Evolutionary conservation across 208 protist genomes (phyloP), one percentile per base, ranked within the genome.

Genomic region (Crithidia thermophila): DNA sequence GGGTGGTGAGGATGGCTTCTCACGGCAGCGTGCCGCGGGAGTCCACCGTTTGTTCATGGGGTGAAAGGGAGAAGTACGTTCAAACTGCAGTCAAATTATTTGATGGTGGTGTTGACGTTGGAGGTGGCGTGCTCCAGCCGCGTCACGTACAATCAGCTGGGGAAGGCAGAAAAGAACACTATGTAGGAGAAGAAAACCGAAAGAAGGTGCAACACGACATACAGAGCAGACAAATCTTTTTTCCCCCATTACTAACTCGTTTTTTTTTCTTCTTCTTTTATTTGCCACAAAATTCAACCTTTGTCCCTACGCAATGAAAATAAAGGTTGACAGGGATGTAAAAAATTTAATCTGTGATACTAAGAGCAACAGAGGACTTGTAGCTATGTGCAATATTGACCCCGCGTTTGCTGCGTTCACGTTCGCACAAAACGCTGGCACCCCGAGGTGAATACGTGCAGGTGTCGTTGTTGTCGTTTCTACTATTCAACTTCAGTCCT

Each of bases 401-500:
- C 0, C 4, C 1, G 21, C 23, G 21, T 56, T 40, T 60, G 53
- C 23, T 47, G 4, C n/a, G 1, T n/a, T 43, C 25, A 11, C 25
- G 37, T 36, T 36, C 1, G 33, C n/a, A 46, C 53, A 13, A n/a
- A n/a, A 3, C 10, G 28, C 33, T 57, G 23, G 31, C 18, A 30
- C 51, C n/a, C n/a, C 1, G 14, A 16, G 14, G 28, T 37, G 7
- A 3, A 18, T n/a, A n/a, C 21, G n/a, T 45, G 53, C 53, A 34
- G 27, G 21, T 61, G 40, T 61, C 55, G 39, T 37, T 49, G 16
- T 61, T 33, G 55, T 18, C 33, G 55, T 61, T 61, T 36, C 39
- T 40, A 23, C 55, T 49, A 49, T 61, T 18, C 55, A 61, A 61
- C 55, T 61, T 61, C 27, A 37, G 39, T 61, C 55, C 37, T 61